Evolutionary conservation across 2,329 filamentous ascomycete species (phyloP).

Genomic region (Myriosclerotinia scirpicola): DNA sequence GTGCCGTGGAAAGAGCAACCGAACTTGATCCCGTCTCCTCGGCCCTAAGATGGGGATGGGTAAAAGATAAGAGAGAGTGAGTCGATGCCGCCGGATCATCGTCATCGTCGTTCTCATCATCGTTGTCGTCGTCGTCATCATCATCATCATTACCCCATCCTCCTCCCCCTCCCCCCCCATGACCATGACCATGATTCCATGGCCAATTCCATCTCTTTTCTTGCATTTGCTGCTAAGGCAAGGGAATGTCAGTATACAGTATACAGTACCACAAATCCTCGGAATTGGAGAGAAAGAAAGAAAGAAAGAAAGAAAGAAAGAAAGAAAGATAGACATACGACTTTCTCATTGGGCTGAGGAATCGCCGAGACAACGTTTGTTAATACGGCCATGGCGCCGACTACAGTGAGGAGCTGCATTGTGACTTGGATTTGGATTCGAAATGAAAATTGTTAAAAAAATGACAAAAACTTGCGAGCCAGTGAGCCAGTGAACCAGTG

Average conservation of each 20-base stretch:
- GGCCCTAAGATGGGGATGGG: background rate
- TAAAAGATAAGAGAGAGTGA: background rate
- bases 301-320: no score
- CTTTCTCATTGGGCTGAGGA: conserved; percentile 10
- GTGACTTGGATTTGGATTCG: conserved; percentile 9
- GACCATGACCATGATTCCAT: conserved; percentile 2
- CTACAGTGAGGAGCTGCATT: conserved; percentile 28
- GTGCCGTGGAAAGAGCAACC: background rate
- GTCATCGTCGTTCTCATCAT: background rate
- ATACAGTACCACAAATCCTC: background rate
- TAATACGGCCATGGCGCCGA: conserved; percentile 24
- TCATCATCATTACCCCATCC: conserved; percentile 2
- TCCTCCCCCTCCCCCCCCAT: conserved; percentile 14
- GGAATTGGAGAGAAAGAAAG: background rate
- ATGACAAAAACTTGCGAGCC: background rate
- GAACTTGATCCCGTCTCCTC: background rate
- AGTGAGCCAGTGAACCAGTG: background rate
- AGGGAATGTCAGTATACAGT: background rate
- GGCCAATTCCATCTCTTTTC: conserved; percentile 15
- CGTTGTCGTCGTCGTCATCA: background rate
- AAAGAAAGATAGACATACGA: background rate
- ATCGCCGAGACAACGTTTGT: conserved; percentile 23
- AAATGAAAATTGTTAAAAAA: background rate
- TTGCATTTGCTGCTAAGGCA: background rate
- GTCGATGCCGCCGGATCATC: background rate